Evolutionary conservation across 2,329 filamentous ascomycete species (phyloP).

Genomic region (Diaporthe destruens): DNA sequence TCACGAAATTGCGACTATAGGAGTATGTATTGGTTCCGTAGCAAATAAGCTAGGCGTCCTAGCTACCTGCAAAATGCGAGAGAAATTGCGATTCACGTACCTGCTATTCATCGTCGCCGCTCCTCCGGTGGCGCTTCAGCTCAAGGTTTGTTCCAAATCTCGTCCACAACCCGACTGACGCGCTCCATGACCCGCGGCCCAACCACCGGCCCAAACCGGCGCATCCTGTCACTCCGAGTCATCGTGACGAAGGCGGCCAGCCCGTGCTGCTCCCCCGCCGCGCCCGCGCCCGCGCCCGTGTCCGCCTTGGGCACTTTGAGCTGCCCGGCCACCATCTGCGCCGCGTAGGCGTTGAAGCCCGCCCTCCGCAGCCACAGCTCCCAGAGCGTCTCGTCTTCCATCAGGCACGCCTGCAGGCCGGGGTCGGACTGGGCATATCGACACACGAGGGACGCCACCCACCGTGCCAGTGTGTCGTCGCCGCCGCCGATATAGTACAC

Average conservation of each 20-base stretch:
- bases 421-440: slow-evolving; percentile 54
- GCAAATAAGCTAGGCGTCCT: not conserved
- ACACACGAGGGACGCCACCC: slow-evolving; percentile 66
- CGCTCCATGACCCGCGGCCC: slow-evolving; percentile 65
- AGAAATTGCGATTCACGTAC: not conserved
- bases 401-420: slow-evolving; percentile 49
- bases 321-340: slow-evolving; percentile 71
- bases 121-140: slow-evolving; percentile 64
- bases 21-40: not conserved
- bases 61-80: not conserved
- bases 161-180: slow-evolving; percentile 65
- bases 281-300: slow-evolving; percentile 26
- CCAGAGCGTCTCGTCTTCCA: slow-evolving; percentile 73
- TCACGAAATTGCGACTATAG: not conserved
- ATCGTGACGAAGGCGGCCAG: slow-evolving; percentile 70
- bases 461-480: slow-evolving; percentile 62
- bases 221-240: slow-evolving; percentile 61
- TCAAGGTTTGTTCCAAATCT: slow-evolving; percentile 57
- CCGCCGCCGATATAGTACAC: slow-evolving; percentile 65
- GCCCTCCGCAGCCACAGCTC: slow-evolving; percentile 74
- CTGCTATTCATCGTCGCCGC: slow-evolving; percentile 34
- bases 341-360: slow-evolving; percentile 79
- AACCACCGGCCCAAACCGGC: slow-evolving; percentile 65
- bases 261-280: slow-evolving; percentile 52
- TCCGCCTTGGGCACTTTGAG: slow-evolving; percentile 53